phyloP scores from a whole-genome alignment of 1,139 yeast genomes.

The Pneumocystis jirovecii region DNA sequence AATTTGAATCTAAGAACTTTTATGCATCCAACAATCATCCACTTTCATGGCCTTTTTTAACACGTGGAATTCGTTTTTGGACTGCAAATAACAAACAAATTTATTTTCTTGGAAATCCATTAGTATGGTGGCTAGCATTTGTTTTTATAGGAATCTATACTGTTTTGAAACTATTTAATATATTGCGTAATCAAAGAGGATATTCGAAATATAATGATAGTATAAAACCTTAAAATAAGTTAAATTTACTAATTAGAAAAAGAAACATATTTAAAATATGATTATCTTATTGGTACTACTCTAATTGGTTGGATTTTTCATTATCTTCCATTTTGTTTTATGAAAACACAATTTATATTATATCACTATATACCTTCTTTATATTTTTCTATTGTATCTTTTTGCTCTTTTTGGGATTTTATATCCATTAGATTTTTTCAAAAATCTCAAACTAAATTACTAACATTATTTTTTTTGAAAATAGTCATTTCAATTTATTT shows the following conservation, averaged over 20 bases:
- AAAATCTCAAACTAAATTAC: constrained; percentile 33
- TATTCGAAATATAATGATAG: constrained; percentile 10
- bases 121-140: constrained; percentile 79
- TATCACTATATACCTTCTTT: constrained; percentile 88
- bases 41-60: constrained; percentile 71
- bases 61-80: constrained; percentile 95
- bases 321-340: constrained; percentile 72
- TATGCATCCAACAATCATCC: constrained; percentile 87
- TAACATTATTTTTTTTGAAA: constrained; percentile 34
- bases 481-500: constrained; percentile 43
- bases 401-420: constrained; percentile 71
- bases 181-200: constrained; percentile 61
- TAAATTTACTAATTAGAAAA: constrained; percentile 22
- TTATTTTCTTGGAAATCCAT: constrained; percentile 79
- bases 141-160: constrained; percentile 41
- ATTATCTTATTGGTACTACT: constrained; percentile 52
- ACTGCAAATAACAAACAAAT: constrained; percentile 58
- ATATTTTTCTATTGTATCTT: constrained; percentile 71
- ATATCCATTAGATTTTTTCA: constrained; percentile 27
- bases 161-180: constrained; percentile 37
- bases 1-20: constrained; percentile 67
- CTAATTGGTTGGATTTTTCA: constrained; percentile 74
- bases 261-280: constrained; percentile 52
- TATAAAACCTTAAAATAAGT: neutral
- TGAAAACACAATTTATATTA: constrained; percentile 87